Base-by-base conservation (phyloP, 495 filamentous ascomycete genomes). In the Acidiella bohemica region DNA sequence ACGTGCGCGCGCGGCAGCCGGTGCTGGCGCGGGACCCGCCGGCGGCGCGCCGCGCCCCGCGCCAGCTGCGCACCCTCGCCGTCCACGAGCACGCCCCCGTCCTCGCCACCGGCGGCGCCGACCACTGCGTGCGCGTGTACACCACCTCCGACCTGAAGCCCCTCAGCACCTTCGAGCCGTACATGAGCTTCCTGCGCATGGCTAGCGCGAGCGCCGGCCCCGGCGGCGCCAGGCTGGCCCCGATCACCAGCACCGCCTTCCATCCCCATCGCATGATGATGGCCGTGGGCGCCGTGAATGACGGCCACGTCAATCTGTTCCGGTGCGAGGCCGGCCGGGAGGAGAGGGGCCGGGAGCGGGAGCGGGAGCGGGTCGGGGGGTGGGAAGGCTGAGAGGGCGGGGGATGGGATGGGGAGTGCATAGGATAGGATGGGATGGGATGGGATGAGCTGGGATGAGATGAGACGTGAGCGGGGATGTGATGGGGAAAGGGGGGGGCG, bases 31-130 rank as follows among this genome's bases (percentile, higher is more conserved):
- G 62, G 69, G 41, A 76, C 3, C 10, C 81, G 1, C 86, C 81
- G 10, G 11, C 7, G 2, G n/a, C 78, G 67, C 14, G 28, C 6
- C n/a, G 33, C 77, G 84, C 47, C 81, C 80, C 11, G 66, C 93
- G 48, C 68, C 84, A 46, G 5, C 37, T 50, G 19, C 47, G 47
- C 23, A 88, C 82, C 14, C 70, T 94, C 44, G 87, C 82, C 55
- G 84, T 90, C 18, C 90, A 99, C 61, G 90, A 99, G 58, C 92
- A 96, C 62, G 75, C 93, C 32, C 90, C 90, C 21, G 87, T 99
- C 5, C 93, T 96, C 67, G 84, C 84, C 50, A 93, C 85, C 43
- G 92, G 88, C 46, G 85, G 85, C 10, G 83, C 84, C 39, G 75
- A 77, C 32, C 87, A 94, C 57, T 73, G 74, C 26, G 81, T 97